phyloP scores from a whole-genome alignment of 768 basidiomycete genomes.

The Boletus eberwhitei region DNA sequence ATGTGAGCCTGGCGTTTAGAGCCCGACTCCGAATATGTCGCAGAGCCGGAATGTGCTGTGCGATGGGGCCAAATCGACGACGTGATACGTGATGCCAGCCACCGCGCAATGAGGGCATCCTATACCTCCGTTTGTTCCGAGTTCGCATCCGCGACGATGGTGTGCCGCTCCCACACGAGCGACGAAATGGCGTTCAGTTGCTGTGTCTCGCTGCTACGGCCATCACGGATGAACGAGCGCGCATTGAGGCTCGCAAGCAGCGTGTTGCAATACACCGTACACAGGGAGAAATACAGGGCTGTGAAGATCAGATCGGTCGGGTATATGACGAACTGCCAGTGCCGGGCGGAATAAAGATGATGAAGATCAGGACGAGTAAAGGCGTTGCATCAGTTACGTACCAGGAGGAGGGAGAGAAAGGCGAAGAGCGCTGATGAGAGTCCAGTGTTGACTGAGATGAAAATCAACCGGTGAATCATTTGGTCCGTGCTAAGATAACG shows the following conservation, averaged over 20 bases:
- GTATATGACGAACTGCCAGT: constrained; percentile 22
- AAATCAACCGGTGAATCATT: constrained; percentile 23
- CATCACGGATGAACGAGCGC: constrained; percentile 15
- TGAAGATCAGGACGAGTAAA: too few relatives aligned
- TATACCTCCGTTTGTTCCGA: background rate
- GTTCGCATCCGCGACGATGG: background rate
- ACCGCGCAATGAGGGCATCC: background rate
- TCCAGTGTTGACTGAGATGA: constrained; percentile 25
- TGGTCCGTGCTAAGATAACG: constrained; percentile 20
- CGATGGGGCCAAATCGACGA: background rate
- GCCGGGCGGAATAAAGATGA: background rate
- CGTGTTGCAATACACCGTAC: constrained; percentile 34
- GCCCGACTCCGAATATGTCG: background rate
- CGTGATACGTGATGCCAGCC: background rate
- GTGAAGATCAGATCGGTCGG: constrained; percentile 22
- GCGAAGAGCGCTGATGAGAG: constrained; percentile 23
- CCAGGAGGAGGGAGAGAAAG: constrained; percentile 19
- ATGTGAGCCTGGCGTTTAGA: too few relatives aligned
- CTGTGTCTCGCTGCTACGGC: background rate
- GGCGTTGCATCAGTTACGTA: background rate
- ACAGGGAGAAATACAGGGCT: constrained; percentile 30
- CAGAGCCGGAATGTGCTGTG: background rate
- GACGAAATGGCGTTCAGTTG: background rate
- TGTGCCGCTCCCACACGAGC: constrained; percentile 7
- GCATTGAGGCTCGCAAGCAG: constrained; percentile 33